Base-by-base conservation (phyloP, 164 flowering plant genomes). In the Chimonanthus praecox region DNA sequence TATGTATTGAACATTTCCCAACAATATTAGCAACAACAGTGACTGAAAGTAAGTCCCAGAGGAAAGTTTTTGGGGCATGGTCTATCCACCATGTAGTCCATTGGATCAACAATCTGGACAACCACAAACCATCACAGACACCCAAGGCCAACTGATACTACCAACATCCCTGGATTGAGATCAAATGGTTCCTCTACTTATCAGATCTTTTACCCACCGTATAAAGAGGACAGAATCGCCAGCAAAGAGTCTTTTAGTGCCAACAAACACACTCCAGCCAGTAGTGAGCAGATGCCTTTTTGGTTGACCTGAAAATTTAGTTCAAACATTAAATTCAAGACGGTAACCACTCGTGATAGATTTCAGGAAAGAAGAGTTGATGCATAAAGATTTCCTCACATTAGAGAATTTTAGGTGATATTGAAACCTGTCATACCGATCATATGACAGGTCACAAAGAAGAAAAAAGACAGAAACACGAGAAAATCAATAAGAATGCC, bases 221-320 rank as follows among this genome's bases (percentile, higher is more conserved):
- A 94, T 92, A 74, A 94, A 92, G 58, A 94, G 88, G 74, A 94
- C 94, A 70, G 99, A 87, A 80, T 94, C 97, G 47, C 99, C 97
- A 15, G 99, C 97, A 73, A 87, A 82, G 64, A 94, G 91, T 79
- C 97, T 84, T 82, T 94, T 94, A 64, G 95, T 86, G 80, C 97
- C 91, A 70, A 94, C 96, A 83, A 94, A 94, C 47, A 94, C 90
- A 79, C 99, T 94, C 99, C 99, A 94, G 61, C 99, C 99, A 3
- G 99, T 90, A 44, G 99, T 94, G 70, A 94, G 84, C 77, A 94
- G 82, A 79, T 94, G 97, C 76, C 99, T 82, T 78, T 94, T 94
- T 47, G 99, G 99, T 74, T 94, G 99, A 68, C 99, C 99, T 92
- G 82, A 75, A 77, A 80, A 44, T 73, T 47, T 67, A 45, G 16